Percentiles rank a stretch among this genome's conserved stretches.
Conservation (phyloP, 179 eudicot species). For the Heliamphora pulchella region DNA sequence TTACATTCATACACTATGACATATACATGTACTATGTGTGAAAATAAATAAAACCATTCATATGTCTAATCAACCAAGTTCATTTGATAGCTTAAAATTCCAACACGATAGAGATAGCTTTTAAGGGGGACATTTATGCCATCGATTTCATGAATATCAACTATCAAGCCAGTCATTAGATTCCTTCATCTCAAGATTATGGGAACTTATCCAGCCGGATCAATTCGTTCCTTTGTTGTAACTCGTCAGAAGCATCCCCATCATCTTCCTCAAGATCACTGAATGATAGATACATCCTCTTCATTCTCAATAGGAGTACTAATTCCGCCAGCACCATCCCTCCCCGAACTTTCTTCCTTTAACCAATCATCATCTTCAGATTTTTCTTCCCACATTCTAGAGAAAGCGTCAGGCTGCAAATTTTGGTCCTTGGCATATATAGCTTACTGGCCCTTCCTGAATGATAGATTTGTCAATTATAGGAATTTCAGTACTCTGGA, state of each 20-base stretch:
- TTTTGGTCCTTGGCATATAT: constrained; percentile 16
- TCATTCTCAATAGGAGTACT: constrained; percentile 43
- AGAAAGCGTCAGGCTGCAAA: constrained; percentile 20
- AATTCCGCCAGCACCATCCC: constrained; percentile 28
- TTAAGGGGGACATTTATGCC: constrained; percentile 14
- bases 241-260: constrained; percentile 31
- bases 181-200: constrained; percentile 30
- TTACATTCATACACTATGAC: too few species aligned
- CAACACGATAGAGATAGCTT: too few species aligned
- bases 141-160: constrained; percentile 32
- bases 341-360: constrained; percentile 61
- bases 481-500: constrained; percentile 35
- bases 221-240: constrained; percentile 29
- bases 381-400: constrained; percentile 22
- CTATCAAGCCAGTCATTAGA: constrained; percentile 44
- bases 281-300: constrained; percentile 65
- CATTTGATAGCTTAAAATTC: too few species aligned
- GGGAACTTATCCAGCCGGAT: constrained; percentile 27
- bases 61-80: too few species aligned
- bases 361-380: constrained; percentile 86
- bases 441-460: constrained; percentile 32
- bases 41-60: too few species aligned
- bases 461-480: constrained; percentile 58
- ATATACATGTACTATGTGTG: too few species aligned
- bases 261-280: constrained; percentile 97